Base-by-base conservation (phyloP, 805 yeast genomes). In the Wickerhamomyces chambardii region DNA sequence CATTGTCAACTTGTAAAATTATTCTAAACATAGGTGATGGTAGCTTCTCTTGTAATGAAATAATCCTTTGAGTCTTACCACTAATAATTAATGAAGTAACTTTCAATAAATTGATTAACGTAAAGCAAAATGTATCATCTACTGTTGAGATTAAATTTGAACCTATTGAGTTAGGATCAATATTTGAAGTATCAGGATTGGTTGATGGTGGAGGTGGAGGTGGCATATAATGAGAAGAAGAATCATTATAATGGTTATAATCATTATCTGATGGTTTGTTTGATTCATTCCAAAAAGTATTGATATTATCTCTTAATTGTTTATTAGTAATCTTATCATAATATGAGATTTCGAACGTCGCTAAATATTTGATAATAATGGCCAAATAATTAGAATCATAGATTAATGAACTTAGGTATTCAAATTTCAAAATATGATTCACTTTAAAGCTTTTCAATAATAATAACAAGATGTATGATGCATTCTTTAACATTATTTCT, bases 381-480 rank as follows among this genome's bases (percentile, higher is more conserved):
- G 47, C 48, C n/a, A 63, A 48, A 38, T 47, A 81, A 38, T 78
- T 76, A 21, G 80, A 72, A 53, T 92, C 97, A 54, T 80, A 83
- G 18, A 92, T 55, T 30, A 89, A 52, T 0, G 84, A 70, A 6
- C 81, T 56, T 12, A 90, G 59, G 46, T 79, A 84, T 52, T 86
- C 94, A 53, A 70, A 78, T 53, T 90, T 89, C 42, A 89, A 54
- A 2, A 86, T 61, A 53, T 92, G 96, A 31, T 75, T 80, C 9
- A 69, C 54, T 50, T 83, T 84, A 53, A 84, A 80, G 96, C 97
- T 89, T 46, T 70, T 71, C 25, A 80, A 51, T 16, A 92, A 50
- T 16, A 73, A 46, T 10, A 60, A 45, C 2, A 85, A 36, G 2
- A 76, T 67, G 2, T 73, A 71, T 1, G 80, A 63, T 2, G 79